Percentiles rank a stretch among this genome's conserved stretches.
phyloP scores from a whole-genome alignment of 169 alveolate genomes.

The Plasmodium adleri region DNA sequence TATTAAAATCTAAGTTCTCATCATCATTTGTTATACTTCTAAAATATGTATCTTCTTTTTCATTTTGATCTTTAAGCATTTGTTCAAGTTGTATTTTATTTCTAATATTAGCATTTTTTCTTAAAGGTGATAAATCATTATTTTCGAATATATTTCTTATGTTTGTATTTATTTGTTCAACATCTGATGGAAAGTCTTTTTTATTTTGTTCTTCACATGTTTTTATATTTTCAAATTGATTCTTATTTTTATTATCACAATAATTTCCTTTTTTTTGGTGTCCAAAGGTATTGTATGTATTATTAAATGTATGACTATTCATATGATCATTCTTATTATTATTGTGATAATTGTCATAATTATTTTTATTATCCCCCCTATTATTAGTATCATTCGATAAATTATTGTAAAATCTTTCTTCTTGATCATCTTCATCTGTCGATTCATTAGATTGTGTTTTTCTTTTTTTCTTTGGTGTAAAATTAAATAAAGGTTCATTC shows the following conservation, averaged over 20 bases:
- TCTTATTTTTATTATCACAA: too few species aligned
- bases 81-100: constrained; percentile 61
- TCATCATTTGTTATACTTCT: neutral
- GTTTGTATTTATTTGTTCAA: constrained; percentile 41
- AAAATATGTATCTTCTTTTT: neutral
- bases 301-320: neutral
- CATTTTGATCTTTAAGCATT: constrained; percentile 20
- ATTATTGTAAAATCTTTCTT: too few species aligned
- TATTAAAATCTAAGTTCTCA: constrained; percentile 35
- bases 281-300: too few species aligned
- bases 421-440: neutral
- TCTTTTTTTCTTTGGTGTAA: constrained; percentile 38
- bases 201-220: too few species aligned
- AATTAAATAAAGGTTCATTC: constrained; percentile 60
- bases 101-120: constrained; percentile 60
- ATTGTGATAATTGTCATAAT: too few species aligned
- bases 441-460: neutral
- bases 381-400: neutral
- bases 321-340: neutral
- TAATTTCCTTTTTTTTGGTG: too few species aligned
- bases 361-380: neutral
- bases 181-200: neutral
- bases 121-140: constrained; percentile 45
- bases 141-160: constrained; percentile 63
- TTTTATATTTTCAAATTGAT: too few species aligned